phyloP scores from a whole-genome alignment of 1,139 yeast genomes.

The Candida freyschussii region DNA sequence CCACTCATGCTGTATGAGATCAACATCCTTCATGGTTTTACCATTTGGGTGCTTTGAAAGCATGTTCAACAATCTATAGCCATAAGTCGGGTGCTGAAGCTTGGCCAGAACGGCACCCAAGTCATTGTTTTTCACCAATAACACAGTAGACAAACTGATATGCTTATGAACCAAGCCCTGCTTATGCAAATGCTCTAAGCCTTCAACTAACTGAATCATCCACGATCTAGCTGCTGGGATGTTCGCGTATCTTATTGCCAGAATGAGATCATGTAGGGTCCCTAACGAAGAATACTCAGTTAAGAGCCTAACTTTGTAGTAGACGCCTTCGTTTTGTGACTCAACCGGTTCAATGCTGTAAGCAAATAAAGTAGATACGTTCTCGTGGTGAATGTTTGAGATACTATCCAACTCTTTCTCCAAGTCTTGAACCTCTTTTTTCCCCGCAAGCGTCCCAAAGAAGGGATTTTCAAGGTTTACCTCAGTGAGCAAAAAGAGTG shows the following conservation, averaged over 20 bases:
- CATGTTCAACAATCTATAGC: conserved; percentile 62
- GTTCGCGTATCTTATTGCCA: conserved; percentile 63
- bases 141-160: conserved; percentile 59
- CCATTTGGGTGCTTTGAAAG: conserved; percentile 43
- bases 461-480: conserved; percentile 57
- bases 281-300: conserved; percentile 61
- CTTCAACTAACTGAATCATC: conserved; percentile 84
- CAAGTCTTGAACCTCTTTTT: conserved; percentile 60
- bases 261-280: conserved; percentile 59
- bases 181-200: conserved; percentile 77
- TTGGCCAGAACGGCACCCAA: conserved; percentile 56
- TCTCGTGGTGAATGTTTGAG: conserved; percentile 55
- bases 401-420: conserved; percentile 71
- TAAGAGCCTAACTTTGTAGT: conserved; percentile 65
- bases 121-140: conserved; percentile 43
- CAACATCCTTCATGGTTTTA: conserved; percentile 20
- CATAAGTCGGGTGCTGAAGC: conserved; percentile 67
- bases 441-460: conserved; percentile 73
- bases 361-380: conserved; percentile 61
- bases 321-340: conserved; percentile 28
- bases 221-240: conserved; percentile 79
- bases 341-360: conserved; percentile 56
- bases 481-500: conserved; percentile 51
- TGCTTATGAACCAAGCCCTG: conserved; percentile 72
- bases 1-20: conserved; percentile 43